Evolutionary conservation across 1,284 basidiomycete genomes (phyloP).

Genomic region (Apiotrichum gamsii): DNA sequence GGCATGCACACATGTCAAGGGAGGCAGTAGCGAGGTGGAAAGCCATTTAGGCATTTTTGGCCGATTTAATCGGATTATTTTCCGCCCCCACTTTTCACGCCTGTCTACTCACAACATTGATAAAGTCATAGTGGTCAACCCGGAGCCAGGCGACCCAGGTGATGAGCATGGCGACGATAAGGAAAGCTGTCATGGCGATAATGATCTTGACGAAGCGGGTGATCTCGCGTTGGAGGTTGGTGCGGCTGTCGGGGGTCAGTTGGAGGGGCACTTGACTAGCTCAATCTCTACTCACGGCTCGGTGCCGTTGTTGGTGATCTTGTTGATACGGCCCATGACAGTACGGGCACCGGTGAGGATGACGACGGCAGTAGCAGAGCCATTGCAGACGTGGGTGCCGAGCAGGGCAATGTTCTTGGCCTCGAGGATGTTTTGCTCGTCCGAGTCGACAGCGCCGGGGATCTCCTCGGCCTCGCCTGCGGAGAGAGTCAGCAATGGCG

Average conservation of each 20-base stretch:
- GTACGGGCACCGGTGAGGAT: conserved; percentile 58
- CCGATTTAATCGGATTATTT: too few species aligned
- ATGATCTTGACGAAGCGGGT: conserved; percentile 50
- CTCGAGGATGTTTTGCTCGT: conserved; percentile 57
- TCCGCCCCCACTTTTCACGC: too few species aligned
- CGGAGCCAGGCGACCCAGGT: conserved; percentile 55
- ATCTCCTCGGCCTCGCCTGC: conserved; percentile 56
- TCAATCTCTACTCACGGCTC: too few species aligned
- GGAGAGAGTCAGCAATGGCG: too few species aligned
- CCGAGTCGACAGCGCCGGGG: conserved; percentile 52
- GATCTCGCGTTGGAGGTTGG: conserved; percentile 48
- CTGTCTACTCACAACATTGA: too few species aligned
- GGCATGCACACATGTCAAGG: too few species aligned
- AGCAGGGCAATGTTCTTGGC: conserved; percentile 60
- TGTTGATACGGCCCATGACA: conserved; percentile 56
- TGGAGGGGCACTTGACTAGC: too few species aligned
- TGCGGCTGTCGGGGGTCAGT: conserved; percentile 46
- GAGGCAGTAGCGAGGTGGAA: too few species aligned
- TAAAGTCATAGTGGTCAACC: conserved; percentile 50
- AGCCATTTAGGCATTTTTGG: too few species aligned
- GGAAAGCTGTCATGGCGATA: conserved; percentile 51
- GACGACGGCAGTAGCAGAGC: conserved; percentile 54
- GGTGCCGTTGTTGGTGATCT: conserved; percentile 53
- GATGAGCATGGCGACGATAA: conserved; percentile 52
- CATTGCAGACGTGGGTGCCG: conserved; percentile 58